Evolutionary conservation across 495 filamentous ascomycete species (phyloP).

Genomic region (Penicillium steckii): DNA sequence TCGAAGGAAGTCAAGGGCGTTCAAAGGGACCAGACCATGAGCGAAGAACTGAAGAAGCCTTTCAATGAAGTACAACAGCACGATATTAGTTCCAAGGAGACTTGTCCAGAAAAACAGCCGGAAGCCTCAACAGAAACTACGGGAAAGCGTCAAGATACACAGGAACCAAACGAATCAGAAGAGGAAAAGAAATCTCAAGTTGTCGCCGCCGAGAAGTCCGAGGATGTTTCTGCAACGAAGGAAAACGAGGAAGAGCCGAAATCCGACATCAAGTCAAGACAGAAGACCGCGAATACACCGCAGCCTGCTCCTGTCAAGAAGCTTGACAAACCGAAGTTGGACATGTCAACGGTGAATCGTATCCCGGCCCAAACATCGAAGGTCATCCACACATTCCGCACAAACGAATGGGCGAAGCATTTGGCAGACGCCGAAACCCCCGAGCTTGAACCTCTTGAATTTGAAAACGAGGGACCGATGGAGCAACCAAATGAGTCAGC

Average conservation of each 20-base stretch:
- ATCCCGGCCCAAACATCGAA: slow-evolving; percentile 55
- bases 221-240: background rate
- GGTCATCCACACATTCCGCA: slow-evolving; percentile 78
- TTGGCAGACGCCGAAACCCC: slow-evolving; percentile 73
- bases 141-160: too few relatives aligned
- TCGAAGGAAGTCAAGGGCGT: background rate
- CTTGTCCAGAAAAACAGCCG: background rate
- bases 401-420: slow-evolving; percentile 97
- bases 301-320: slow-evolving; percentile 7
- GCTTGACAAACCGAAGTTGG: slow-evolving; percentile 28
- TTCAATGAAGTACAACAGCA: background rate
- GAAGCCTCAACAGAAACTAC: too few relatives aligned
- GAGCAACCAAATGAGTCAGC: slow-evolving; percentile 16
- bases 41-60: background rate
- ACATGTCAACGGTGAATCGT: slow-evolving; percentile 34
- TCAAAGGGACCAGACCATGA: background rate
- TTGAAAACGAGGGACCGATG: slow-evolving; percentile 33
- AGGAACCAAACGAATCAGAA: too few relatives aligned
- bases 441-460: slow-evolving; percentile 60
- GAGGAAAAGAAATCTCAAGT: too few relatives aligned
- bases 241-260: background rate
- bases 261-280: background rate
- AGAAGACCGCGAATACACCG: background rate
- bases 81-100: background rate
- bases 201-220: background rate